Evolutionary conservation across 2,329 filamentous ascomycete species (phyloP).

Genomic region (Pestalotiopsis sp.): DNA sequence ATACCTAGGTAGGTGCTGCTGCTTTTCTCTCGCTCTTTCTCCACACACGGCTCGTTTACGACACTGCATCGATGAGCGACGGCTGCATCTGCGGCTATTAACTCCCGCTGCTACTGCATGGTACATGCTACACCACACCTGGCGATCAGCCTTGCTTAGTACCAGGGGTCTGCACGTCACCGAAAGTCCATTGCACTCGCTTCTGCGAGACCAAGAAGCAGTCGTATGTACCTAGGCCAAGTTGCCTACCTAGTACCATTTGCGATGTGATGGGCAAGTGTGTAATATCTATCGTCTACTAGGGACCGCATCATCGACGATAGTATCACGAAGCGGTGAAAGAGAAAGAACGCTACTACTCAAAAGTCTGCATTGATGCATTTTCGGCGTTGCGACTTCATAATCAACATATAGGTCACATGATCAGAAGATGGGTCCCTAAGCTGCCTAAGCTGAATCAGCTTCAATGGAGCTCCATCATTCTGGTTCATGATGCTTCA

Average conservation of each 20-base stretch:
- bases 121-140: not conserved
- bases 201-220: not conserved
- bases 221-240: not conserved
- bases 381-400: not conserved
- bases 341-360: not conserved
- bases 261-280: not conserved
- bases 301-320: not conserved
- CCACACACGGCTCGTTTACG: not conserved
- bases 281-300: not conserved
- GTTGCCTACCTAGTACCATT: not conserved
- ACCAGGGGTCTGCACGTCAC: not conserved
- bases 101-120: conserved; percentile 1
- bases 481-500: not conserved
- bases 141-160: not conserved
- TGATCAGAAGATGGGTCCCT: not conserved
- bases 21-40: not conserved
- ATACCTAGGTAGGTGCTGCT: not conserved
- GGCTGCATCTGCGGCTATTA: conserved; percentile 5
- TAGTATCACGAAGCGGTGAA: conserved; percentile 1
- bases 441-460: not conserved
- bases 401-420: not conserved
- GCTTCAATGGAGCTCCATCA: not conserved
- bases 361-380: not conserved
- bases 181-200: not conserved
- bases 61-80: not conserved